phyloP scores from a whole-genome alignment of 345 rosid species.

The Murraya koenigii region DNA sequence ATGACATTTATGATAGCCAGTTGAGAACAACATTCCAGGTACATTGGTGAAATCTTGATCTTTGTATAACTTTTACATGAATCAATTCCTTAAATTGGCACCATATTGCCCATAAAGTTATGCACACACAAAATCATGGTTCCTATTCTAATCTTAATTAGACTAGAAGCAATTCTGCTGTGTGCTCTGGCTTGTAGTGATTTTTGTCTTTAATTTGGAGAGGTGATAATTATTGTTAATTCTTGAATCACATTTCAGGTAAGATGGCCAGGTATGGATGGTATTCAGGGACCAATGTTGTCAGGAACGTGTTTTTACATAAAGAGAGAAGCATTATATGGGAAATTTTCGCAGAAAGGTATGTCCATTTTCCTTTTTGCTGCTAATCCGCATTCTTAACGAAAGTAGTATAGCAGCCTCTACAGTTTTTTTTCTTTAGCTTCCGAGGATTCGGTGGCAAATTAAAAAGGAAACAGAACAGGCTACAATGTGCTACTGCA shows the following conservation, averaged over 20 bases:
- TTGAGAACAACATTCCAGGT: slow-evolving; percentile 28
- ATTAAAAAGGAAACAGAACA: too few species aligned
- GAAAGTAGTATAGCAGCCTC: neutral
- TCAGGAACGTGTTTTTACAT: slow-evolving; percentile 51
- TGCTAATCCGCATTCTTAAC: neutral
- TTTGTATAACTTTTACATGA: neutral
- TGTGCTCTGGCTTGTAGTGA: neutral
- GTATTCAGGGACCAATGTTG: slow-evolving; percentile 40
- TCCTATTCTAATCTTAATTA: neutral
- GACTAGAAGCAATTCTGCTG: neutral
- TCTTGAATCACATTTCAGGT: slow-evolving; percentile 6
- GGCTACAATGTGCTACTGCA: neutral
- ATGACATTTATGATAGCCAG: slow-evolving; percentile 48
- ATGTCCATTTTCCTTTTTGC: neutral
- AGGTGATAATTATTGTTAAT: neutral
- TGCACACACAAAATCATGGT: neutral
- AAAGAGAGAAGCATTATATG: slow-evolving; percentile 35
- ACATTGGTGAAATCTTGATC: neutral
- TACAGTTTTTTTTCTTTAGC: neutral
- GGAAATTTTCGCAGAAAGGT: slow-evolving; percentile 15
- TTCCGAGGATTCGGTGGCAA: too few species aligned
- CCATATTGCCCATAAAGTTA: neutral
- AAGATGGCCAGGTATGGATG: slow-evolving; percentile 35
- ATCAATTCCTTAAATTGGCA: neutral
- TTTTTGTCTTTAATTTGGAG: neutral